A percentile compares a stretch with the other conserved stretches of the same genome.
These are phyloP conservation scores for Pichia rugopelliculosa DNA, from an alignment of 805 yeast species.

Conservation along the genomic window DNA sequence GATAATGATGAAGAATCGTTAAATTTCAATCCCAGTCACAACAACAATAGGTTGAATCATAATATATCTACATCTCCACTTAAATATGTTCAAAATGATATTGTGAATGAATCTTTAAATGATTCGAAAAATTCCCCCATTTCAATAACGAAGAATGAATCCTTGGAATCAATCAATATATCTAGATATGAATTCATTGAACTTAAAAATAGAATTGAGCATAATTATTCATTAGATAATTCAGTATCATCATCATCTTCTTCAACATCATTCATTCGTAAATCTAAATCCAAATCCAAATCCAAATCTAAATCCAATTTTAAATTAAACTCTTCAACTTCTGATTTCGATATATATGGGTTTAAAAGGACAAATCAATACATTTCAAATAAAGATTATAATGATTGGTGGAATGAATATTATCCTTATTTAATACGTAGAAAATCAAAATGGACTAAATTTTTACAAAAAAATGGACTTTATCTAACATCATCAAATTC, in stretches of 20 bases:
- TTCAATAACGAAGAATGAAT: conserved; percentile 2
- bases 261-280: not conserved
- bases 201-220: conserved; percentile 2
- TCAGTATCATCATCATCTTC: not conserved
- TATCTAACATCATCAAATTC: conserved; percentile 32
- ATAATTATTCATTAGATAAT: not conserved
- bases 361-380: conserved; percentile 61
- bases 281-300: not conserved
- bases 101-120: too few species aligned
- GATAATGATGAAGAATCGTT: not conserved
- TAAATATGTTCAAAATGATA: too few species aligned
- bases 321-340: conserved; percentile 3
- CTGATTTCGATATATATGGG: conserved; percentile 72
- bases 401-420: conserved; percentile 71
- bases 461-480: conserved; percentile 66
- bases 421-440: conserved; percentile 55
- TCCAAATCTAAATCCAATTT: conserved; percentile 2
- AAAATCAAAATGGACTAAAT: conserved; percentile 66
- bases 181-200: not conserved
- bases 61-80: not conserved
- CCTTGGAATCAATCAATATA: not conserved
- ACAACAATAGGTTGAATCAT: not conserved
- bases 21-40: not conserved
- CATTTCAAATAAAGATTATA: conserved; percentile 49
- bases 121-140: too few species aligned